Conservation (phyloP, 768 basidiomycete species). For the Coprinopsis cinerea region DNA sequence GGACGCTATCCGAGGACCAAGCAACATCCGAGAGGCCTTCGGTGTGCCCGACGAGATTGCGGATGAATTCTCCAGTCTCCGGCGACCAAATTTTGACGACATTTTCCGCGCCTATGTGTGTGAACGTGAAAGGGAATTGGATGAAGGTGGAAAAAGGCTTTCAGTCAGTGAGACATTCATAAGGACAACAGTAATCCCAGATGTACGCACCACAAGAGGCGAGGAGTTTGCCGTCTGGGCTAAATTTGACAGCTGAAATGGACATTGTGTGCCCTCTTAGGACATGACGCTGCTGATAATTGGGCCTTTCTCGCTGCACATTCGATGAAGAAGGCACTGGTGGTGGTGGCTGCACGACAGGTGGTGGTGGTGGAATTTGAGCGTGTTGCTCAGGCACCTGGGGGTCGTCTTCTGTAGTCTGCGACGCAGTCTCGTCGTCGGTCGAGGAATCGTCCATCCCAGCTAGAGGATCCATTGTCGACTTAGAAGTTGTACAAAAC, state of each 20-base stretch:
- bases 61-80: conserved; percentile 69
- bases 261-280: conserved; percentile 75
- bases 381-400: conserved; percentile 54
- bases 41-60: conserved; percentile 70
- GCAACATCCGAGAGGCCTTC: conserved; percentile 85
- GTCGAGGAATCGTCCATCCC: conserved; percentile 49
- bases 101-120: conserved; percentile 60
- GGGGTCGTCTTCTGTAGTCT: conserved; percentile 83
- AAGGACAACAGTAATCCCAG: conserved; percentile 12
- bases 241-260: conserved; percentile 88
- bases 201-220: conserved; percentile 76
- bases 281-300: conserved; percentile 62
- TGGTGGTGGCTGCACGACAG: conserved; percentile 27
- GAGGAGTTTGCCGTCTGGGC: conserved; percentile 77
- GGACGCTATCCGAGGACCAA: conserved; percentile 79
- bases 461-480: conserved; percentile 36
- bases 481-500: not conserved
- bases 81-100: conserved; percentile 81
- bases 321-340: conserved; percentile 21
- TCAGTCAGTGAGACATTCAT: conserved; percentile 11
- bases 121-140: not conserved
- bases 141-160: not conserved
- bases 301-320: conserved; percentile 45
- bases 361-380: conserved; percentile 26
- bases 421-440: conserved; percentile 65